Evolutionary conservation across 2,329 filamentous ascomycete species (phyloP).

Genomic region (Pseudomassariella vexata): DNA sequence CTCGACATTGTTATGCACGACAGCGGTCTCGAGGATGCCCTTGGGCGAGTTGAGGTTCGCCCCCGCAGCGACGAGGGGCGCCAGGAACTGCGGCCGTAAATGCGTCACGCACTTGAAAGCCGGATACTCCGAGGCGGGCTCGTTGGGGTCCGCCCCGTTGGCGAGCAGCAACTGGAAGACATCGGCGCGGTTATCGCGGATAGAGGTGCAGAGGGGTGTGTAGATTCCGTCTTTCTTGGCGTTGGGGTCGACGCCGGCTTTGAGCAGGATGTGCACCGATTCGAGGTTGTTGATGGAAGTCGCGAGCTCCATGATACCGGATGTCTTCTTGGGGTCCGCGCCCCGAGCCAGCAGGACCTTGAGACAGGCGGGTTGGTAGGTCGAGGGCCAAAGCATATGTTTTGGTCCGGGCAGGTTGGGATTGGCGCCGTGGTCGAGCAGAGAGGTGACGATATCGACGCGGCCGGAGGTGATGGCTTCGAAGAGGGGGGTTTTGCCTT

Average conservation of each 20-base stretch:
- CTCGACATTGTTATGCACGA: conserved; percentile 55
- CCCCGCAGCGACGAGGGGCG: conserved; percentile 53
- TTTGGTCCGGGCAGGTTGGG: conserved; percentile 65
- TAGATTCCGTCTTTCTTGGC: conserved; percentile 60
- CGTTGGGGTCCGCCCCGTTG: conserved; percentile 57
- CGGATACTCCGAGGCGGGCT: conserved; percentile 58
- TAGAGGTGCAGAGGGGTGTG: conserved; percentile 62
- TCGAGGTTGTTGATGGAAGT: conserved; percentile 59
- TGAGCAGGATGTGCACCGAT: conserved; percentile 50
- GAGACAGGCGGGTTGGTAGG: conserved; percentile 52
- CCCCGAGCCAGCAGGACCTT: conserved; percentile 53
- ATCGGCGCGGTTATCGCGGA: conserved; percentile 59
- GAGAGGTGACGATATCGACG: conserved; percentile 46
- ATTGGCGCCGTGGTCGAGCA: conserved; percentile 56
- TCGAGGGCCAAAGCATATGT: conserved; percentile 62
- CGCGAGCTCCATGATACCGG: conserved; percentile 60
- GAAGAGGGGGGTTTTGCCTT: conserved; percentile 59
- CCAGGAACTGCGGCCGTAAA: conserved; percentile 54
- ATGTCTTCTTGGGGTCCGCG: conserved; percentile 53
- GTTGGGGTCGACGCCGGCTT: conserved; percentile 56
- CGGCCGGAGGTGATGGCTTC: conserved; percentile 52
- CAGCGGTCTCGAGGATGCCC: conserved; percentile 61
- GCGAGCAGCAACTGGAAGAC: conserved; percentile 54
- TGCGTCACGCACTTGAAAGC: conserved; percentile 65
- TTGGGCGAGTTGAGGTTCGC: conserved; percentile 53